Evolutionary conservation across 2,329 filamentous ascomycete genomes (phyloP).

Genomic region (Alternaria triticina): DNA sequence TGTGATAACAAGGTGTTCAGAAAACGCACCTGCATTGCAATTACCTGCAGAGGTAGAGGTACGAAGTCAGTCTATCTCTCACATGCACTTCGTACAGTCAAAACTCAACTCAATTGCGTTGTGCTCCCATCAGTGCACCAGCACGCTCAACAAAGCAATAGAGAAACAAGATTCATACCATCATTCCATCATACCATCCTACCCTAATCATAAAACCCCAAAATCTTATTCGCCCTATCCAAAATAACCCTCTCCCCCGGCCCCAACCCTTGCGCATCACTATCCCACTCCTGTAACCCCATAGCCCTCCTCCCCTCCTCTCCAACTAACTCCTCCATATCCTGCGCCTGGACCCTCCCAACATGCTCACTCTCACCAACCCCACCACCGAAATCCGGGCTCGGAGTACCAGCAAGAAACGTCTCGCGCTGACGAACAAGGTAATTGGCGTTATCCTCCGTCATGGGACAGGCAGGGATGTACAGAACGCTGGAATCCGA

Average conservation of each 20-base stretch:
- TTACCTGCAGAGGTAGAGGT: too few relatives aligned
- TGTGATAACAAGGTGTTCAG: too few relatives aligned
- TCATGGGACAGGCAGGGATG: slow-evolving; percentile 85
- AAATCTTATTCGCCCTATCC: slow-evolving; percentile 60
- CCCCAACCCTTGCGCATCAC: slow-evolving; percentile 54
- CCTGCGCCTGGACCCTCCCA: slow-evolving; percentile 49
- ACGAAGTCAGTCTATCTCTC: too few relatives aligned
- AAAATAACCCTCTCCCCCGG: slow-evolving; percentile 60
- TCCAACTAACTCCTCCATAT: slow-evolving; percentile 47
- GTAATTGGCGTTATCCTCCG: slow-evolving; percentile 74
- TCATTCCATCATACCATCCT: too few relatives aligned
- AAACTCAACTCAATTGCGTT: too few relatives aligned
- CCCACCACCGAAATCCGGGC: slow-evolving; percentile 62
- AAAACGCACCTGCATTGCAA: too few relatives aligned
- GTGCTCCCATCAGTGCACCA: too few relatives aligned
- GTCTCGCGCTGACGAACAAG: slow-evolving; percentile 72
- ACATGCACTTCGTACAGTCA: too few relatives aligned
- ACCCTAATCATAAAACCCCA: slow-evolving; percentile 56
- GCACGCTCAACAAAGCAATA: too few relatives aligned
- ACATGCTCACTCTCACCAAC: slow-evolving; percentile 65
- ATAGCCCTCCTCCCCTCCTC: slow-evolving; percentile 62
- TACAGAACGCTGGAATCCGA: slow-evolving; percentile 85
- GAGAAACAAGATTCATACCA: too few relatives aligned
- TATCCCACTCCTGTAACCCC: slow-evolving; percentile 61
- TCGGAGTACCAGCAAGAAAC: slow-evolving; percentile 66